Conservation (phyloP, 2,329 filamentous ascomycete species). For the Lasiodiplodia gonubiensis region DNA sequence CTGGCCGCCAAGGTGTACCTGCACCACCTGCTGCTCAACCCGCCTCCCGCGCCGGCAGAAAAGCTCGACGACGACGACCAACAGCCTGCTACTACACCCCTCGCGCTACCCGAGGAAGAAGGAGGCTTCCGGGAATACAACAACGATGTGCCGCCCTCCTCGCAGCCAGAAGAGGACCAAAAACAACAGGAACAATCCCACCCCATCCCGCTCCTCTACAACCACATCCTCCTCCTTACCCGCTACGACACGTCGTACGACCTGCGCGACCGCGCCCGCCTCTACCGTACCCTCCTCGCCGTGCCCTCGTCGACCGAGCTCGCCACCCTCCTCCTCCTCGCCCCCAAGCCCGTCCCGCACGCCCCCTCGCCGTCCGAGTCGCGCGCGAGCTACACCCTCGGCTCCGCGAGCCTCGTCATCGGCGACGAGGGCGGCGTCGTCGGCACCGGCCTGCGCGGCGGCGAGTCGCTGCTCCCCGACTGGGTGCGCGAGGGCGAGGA, state of each 20-base stretch:
- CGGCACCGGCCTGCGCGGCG: constrained; percentile 70
- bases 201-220: constrained; percentile 78
- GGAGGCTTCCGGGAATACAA: constrained; percentile 34
- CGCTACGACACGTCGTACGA: constrained; percentile 96
- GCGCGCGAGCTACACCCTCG: constrained; percentile 77
- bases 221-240: constrained; percentile 81
- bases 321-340: constrained; percentile 86
- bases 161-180: constrained; percentile 31
- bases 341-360: constrained; percentile 92
- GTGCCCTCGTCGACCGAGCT: constrained; percentile 79
- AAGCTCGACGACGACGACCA: not conserved
- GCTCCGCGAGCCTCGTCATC: constrained; percentile 84
- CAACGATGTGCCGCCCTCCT: constrained; percentile 27
- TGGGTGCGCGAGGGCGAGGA: constrained; percentile 85
- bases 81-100: constrained; percentile 13
- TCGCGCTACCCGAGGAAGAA: constrained; percentile 23
- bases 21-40: constrained; percentile 76
- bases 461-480: constrained; percentile 78
- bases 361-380: constrained; percentile 87
- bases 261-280: constrained; percentile 84
- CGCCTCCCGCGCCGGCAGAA: constrained; percentile 34
- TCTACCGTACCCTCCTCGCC: constrained; percentile 83
- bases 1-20: constrained; percentile 97
- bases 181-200: constrained; percentile 51
- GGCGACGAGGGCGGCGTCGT: constrained; percentile 76